Evolutionary conservation across 1,139 yeast species (phyloP), one percentile per base, ranked within the genome.

Genomic region (Yamadazyma buinensis): DNA sequence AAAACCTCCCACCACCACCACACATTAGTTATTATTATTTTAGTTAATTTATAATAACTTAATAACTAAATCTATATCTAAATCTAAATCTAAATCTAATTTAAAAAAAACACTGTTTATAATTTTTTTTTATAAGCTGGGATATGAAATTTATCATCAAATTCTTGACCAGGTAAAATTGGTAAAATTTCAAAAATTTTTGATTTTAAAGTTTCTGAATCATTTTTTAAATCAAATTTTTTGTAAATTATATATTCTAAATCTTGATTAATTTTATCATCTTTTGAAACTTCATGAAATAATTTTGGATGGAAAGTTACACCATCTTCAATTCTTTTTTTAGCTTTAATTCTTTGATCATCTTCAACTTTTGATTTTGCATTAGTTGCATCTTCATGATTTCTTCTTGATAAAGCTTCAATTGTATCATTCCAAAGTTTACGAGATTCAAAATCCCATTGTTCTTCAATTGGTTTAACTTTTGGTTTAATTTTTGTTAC

Each of bases 321-420:
- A 5, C 95, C 95, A 23, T 80, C 85, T 46, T 84, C 95, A 11
- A 61, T 55, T 47, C 98, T 75, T 49, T 77, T 71, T 54, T 82
- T 84, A 9, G 95, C 90, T 28, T 67, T 61, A 14, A 63, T 61
- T 52, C 98, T 75, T 61, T 92, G 98, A 15, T 72, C 72, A 42
- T 88, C 84, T 61, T 92, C 98, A 32, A 92, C 85, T 45, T 77
- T 75, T 50, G 69, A 84, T 57, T 92, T 92, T 52, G 88, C 97
- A 19, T 79, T 83, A 0, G 98, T 92, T 2, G 98, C 98, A 1
- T 67, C 61, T 11, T 64, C 71, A 55, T 92, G 98, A 55, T 92
- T 78, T 43, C 95, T 74, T 26, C 66, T 57, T 4, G 83, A 80
- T 17, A 92, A 66, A 0, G 95, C 97, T 39, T 77, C 78, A 14